Conservation (phyloP, 2,329 filamentous ascomycete genomes). For the Fusarium burgessii region DNA sequence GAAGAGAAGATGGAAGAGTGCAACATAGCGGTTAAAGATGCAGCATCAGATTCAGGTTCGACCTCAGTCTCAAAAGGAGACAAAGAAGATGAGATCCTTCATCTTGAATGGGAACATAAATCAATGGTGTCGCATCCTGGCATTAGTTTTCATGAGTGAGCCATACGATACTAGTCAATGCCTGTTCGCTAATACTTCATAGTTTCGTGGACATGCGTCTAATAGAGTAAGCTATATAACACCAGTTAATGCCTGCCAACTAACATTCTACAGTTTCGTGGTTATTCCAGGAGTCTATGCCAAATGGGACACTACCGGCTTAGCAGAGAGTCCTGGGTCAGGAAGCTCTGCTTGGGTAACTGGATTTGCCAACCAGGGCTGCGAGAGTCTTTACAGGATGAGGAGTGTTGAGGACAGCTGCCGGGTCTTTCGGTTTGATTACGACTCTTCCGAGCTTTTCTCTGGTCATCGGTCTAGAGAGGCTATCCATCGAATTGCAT, state of each 20-base stretch:
- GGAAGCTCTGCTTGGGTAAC: neutral
- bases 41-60: too few relatives aligned
- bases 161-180: too few relatives aligned
- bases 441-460: neutral
- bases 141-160: too few relatives aligned
- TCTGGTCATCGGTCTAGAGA: neutral
- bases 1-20: fast-evolving
- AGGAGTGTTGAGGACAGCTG: neutral
- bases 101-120: neutral
- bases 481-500: neutral
- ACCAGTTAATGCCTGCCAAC: too few relatives aligned
- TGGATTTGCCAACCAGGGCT: neutral
- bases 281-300: neutral
- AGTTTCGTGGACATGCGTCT: neutral
- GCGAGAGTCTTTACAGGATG: too few relatives aligned
- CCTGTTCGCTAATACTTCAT: too few relatives aligned
- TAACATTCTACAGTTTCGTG: neutral
- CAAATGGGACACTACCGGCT: fast-evolving
- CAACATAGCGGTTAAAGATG: fast-evolving
- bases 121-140: too few relatives aligned
- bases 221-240: neutral
- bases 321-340: neutral
- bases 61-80: neutral
- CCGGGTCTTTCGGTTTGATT: neutral
- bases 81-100: neutral